Base-by-base conservation (phyloP, 2,329 filamentous ascomycete species). In the Colletotrichum sp. region DNA sequence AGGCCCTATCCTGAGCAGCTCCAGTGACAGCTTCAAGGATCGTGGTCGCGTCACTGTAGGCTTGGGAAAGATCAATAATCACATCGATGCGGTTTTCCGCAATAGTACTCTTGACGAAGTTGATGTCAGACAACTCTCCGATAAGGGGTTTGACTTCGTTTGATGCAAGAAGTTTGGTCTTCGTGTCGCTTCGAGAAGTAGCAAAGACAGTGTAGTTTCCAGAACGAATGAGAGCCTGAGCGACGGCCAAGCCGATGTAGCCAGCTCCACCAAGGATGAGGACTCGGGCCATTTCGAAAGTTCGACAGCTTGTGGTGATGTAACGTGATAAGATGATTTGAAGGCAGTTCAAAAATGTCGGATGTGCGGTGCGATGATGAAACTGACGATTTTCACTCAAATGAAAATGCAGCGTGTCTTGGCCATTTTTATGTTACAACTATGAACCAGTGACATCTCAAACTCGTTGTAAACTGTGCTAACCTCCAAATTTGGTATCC, bases 401-500 rank as follows among this genome's bases (percentile, higher is more conserved):
- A 22, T 22, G 3, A 22, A 22, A 22, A 52, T 22, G 44, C 44
- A 13, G 44, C 44, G 44, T 22, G n/a, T 52, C n/a, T 24, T 5
- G 44, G 10, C n/a, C 44, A 12, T 12, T 52, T 52, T 52, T 22
- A 22, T 52, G 10, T 52, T 52, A 22, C 44, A 52, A 22, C n/a
- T 52, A 2, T 22, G n/a, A 22, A 12, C 4, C 12, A 22, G 44
- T 1, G 12, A 24, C 44, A 52, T 13, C 1, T 52, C 44, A 24
- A 13, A 52, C 2, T 6, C 4, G 0, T 22, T 7, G n/a, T 2
- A 22, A 3, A 5, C n/a, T 13, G 2, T 22, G 44, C 10, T 13
- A 1, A 22, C 6, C 1, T 13, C 1, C 10, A 52, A 2, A 0
- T 3, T 52, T 22, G 6, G n/a, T 52, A 52, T 8, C n/a, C 8